Percentiles rank a stretch among this genome's conserved stretches.
Evolutionary conservation across 2,329 filamentous ascomycete species (phyloP).

Genomic region (Coleophoma cylindrospora): DNA sequence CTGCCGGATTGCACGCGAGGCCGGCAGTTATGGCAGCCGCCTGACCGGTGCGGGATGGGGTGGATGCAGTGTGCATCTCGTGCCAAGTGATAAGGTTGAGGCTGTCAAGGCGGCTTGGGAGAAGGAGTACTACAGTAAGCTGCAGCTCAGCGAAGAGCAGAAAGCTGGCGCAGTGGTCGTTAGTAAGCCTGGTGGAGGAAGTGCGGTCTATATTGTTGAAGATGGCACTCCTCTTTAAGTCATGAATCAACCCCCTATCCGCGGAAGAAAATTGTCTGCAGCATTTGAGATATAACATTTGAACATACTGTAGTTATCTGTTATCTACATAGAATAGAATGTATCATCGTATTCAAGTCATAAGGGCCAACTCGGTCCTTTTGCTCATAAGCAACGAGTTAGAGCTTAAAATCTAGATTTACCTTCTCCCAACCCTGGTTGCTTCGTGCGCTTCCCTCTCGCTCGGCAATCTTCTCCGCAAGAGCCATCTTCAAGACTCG

Average conservation of each 20-base stretch:
- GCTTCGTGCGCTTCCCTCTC: constrained; percentile 5
- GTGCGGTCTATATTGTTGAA: constrained; percentile 43
- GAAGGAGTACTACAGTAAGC: constrained; percentile 75
- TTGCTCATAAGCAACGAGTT: neutral
- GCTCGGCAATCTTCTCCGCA: constrained; percentile 61
- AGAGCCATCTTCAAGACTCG: constrained; percentile 65
- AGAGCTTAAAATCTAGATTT: constrained; percentile 28
- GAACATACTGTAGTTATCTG: too few species aligned
- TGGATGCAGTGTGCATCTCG: constrained; percentile 90
- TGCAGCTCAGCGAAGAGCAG: constrained; percentile 62
- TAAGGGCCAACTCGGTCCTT: neutral
- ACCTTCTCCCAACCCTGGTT: constrained; percentile 23
- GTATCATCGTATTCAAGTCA: neutral
- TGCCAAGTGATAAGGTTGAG: constrained; percentile 77
- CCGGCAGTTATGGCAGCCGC: constrained; percentile 79
- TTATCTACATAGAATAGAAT: too few species aligned
- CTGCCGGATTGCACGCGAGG: constrained; percentile 70
- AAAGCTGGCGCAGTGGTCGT: constrained; percentile 78
- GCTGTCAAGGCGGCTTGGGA: constrained; percentile 73
- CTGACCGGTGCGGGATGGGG: constrained; percentile 96
- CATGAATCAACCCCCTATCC: too few species aligned
- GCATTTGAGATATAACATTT: too few species aligned
- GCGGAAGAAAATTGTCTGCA: too few species aligned
- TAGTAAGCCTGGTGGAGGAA: constrained; percentile 78
- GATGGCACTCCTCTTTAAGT: neutral